Conservation (phyloP, 345 rosid genomes). For the Sapria himalayana region DNA sequence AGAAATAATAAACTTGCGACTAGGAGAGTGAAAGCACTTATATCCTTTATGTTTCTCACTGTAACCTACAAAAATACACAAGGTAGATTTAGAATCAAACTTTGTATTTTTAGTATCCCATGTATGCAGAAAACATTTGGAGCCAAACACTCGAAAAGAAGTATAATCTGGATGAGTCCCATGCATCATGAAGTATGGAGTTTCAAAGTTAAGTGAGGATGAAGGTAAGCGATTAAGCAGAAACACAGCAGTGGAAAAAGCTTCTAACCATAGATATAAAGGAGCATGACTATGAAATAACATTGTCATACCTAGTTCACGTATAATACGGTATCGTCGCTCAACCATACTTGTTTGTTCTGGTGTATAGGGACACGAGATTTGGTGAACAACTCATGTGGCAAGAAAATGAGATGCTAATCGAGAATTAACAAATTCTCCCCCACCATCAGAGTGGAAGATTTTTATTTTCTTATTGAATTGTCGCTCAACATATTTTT, state of each 20-base stretch:
- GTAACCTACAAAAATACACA: not conserved
- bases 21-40: not conserved
- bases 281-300: slow-evolving; percentile 2
- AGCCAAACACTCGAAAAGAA: not conserved
- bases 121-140: not conserved
- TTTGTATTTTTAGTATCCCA: not conserved
- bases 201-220: not conserved
- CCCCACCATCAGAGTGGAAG: slow-evolving; percentile 6
- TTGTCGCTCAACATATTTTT: slow-evolving; percentile 4
- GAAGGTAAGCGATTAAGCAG: not conserved
- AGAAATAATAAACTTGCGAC: not conserved
- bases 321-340: not conserved
- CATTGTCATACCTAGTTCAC: slow-evolving; percentile 6
- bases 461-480: slow-evolving; percentile 5
- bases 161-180: not conserved
- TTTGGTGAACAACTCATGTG: not conserved
- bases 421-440: slow-evolving; percentile 2
- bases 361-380: not conserved
- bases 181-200: not conserved
- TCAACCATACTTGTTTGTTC: slow-evolving; percentile 6
- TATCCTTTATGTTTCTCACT: slow-evolving; percentile 3
- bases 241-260: not conserved
- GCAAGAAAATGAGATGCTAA: not conserved
- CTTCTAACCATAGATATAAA: not conserved
- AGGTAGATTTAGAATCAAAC: not conserved